Percentiles rank a stretch among this genome's conserved stretches.
phyloP scores from a whole-genome alignment of 1,139 yeast genomes.

The Candida pseudoviswanathii region DNA sequence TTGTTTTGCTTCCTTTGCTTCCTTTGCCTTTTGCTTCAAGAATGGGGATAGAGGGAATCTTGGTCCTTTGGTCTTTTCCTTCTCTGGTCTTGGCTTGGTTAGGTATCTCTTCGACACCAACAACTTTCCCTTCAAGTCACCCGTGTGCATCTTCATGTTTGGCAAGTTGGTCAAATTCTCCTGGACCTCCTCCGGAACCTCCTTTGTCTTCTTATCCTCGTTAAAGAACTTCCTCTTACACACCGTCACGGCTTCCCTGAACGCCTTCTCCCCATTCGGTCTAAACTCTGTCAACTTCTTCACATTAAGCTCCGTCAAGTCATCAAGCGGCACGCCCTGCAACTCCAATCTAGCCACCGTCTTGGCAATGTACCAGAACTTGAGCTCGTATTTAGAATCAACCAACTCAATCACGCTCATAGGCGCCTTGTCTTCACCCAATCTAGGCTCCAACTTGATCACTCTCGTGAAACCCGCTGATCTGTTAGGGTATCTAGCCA shows the following conservation, averaged over 20 bases:
- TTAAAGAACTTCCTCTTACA: slow-evolving; percentile 62
- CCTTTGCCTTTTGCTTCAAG: slow-evolving; percentile 15
- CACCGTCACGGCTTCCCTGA: slow-evolving; percentile 63
- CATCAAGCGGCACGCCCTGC: slow-evolving; percentile 65
- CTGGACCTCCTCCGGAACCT: slow-evolving; percentile 25
- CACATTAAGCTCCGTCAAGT: slow-evolving; percentile 59
- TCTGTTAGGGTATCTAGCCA: slow-evolving; percentile 63
- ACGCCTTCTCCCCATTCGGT: slow-evolving; percentile 52
- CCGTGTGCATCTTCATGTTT: slow-evolving; percentile 30
- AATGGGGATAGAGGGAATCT: slow-evolving; percentile 43
- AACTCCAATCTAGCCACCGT: slow-evolving; percentile 76
- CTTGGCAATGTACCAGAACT: slow-evolving; percentile 77
- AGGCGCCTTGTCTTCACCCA: slow-evolving; percentile 86
- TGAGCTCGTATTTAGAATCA: slow-evolving; percentile 71
- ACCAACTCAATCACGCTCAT: slow-evolving; percentile 88
- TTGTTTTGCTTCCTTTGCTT: slow-evolving; percentile 1
- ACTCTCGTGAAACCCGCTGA: slow-evolving; percentile 86
- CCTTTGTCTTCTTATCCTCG: slow-evolving; percentile 29
- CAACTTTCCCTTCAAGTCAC: slow-evolving; percentile 26
- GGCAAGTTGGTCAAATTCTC: slow-evolving; percentile 40
- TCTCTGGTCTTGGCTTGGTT: slow-evolving; percentile 34
- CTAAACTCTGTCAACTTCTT: slow-evolving; percentile 50
- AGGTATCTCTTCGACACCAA: slow-evolving; percentile 39
- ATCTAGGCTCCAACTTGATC: slow-evolving; percentile 78
- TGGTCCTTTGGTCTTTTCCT: slow-evolving; percentile 11